Evolutionary conservation across 441 rosid species (phyloP).

Genomic region (Pelargonium australe): DNA sequence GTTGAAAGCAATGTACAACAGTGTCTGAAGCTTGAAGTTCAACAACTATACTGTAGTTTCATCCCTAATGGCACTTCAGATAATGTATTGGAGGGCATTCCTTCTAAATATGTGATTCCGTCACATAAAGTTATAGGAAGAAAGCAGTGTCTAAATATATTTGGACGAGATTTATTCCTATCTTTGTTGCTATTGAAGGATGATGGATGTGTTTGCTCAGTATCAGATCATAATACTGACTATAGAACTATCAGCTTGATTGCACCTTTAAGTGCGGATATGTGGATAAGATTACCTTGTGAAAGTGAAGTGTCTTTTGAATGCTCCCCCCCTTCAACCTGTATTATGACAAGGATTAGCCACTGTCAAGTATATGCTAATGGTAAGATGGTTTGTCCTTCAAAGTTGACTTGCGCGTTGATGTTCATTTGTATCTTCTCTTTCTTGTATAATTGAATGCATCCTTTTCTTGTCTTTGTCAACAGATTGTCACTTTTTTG

Average conservation of each 20-base stretch:
- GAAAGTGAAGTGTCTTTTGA: slow-evolving; percentile 27
- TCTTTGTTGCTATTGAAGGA: slow-evolving; percentile 40
- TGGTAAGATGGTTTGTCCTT: slow-evolving; percentile 47
- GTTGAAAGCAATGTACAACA: slow-evolving; percentile 41
- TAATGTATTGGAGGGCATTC: slow-evolving; percentile 44
- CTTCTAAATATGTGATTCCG: slow-evolving; percentile 51
- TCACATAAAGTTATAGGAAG: slow-evolving; percentile 38
- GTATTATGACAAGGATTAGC: slow-evolving; percentile 64
- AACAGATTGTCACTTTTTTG: slow-evolving; percentile 49
- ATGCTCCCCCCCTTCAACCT: slow-evolving; percentile 33
- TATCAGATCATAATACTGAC: slow-evolving; percentile 27
- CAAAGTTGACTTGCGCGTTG: slow-evolving; percentile 13
- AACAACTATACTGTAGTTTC: slow-evolving; percentile 51
- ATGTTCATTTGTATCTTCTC: slow-evolving; percentile 7
- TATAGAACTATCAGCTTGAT: slow-evolving; percentile 38
- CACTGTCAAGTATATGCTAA: slow-evolving; percentile 54
- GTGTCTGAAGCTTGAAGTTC: slow-evolving; percentile 57
- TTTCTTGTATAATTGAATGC: slow-evolving; percentile 16
- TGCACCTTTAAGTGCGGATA: slow-evolving; percentile 52
- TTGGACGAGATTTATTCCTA: slow-evolving; percentile 58
- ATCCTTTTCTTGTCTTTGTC: slow-evolving; percentile 19
- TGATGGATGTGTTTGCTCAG: slow-evolving; percentile 32
- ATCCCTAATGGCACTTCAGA: slow-evolving; percentile 33
- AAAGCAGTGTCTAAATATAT: slow-evolving; percentile 56
- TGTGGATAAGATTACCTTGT: slow-evolving; percentile 76